phyloP scores from a whole-genome alignment of 169 alveolate genomes.

The Plasmodium vinckei region DNA sequence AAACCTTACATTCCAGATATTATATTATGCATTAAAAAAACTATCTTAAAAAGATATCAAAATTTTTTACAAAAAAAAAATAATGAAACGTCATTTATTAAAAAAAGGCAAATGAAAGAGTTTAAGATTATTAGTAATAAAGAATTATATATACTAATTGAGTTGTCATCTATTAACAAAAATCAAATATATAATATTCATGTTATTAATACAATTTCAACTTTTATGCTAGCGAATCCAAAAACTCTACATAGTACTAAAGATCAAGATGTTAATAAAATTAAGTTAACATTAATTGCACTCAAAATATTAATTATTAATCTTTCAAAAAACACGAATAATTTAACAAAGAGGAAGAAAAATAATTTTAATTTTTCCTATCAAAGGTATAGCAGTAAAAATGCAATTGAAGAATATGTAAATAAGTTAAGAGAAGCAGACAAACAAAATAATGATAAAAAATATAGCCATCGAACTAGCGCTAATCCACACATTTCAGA shows the following conservation, averaged over 20 bases:
- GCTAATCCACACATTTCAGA: background rate
- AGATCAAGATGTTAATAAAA: constrained; percentile 20
- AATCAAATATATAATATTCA: constrained; percentile 45
- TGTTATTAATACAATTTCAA: constrained; percentile 37
- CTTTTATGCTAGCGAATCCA: constrained; percentile 28
- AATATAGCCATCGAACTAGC: background rate
- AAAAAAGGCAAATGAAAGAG: constrained; percentile 19
- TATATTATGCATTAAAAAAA: constrained; percentile 38
- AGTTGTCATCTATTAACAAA: constrained; percentile 70
- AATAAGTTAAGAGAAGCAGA: background rate
- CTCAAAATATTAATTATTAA: constrained; percentile 52
- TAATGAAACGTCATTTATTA: background rate
- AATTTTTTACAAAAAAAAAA: constrained; percentile 5
- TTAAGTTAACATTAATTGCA: constrained; percentile 50
- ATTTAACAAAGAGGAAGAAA: constrained; percentile 18
- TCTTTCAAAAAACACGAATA: constrained; percentile 13
- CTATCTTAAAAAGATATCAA: constrained; percentile 44
- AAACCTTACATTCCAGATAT: constrained; percentile 62
- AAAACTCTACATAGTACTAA: constrained; percentile 38
- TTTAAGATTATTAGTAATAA: constrained; percentile 52
- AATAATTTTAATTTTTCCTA: constrained; percentile 21
- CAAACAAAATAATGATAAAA: background rate
- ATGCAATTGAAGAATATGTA: background rate
- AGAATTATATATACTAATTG: constrained; percentile 67
- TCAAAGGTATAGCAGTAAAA: background rate